Base-by-base conservation (phyloP, 2,329 filamentous ascomycete species). In the Cytospora paraplurivora region DNA sequence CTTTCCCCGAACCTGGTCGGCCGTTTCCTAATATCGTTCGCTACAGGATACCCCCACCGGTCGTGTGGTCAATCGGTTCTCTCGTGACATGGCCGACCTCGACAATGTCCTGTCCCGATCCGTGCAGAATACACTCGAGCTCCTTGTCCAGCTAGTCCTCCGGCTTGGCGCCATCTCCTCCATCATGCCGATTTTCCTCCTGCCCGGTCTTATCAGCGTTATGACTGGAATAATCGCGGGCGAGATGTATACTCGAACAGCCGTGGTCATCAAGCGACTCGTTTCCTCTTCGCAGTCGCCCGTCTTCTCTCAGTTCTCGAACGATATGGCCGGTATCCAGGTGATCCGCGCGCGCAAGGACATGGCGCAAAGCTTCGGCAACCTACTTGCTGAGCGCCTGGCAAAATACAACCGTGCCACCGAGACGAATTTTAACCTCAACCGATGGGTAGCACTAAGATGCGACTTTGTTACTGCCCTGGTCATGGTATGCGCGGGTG, bases 371-470 rank as follows among this genome's bases (percentile, higher is more conserved):
- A 76, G 75, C 1, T 86, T 85, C 61, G 74, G 77, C 12, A 71
- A 77, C 33, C 76, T 82, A 38, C 71, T 86, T n/a, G 82, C 83
- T 1, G 75, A 80, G 34, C 81, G 81, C 67, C 66, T 86, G 37
- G 76, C 80, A 1, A 70, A 77, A 0, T 82, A 79, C 72, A 77
- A 79, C 12, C 77, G 78, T 7, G 75, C 81, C 0, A 73, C 76
- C 0, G 82, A 85, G 68, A 75, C 82, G 1, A 80, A 78, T 54
- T 84, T 78, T 66, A 85, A 85, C 70, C 80, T 80, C 65, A 86
- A 86, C 69, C 79, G 84, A 8, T 86, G 84, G 84, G 80, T 86
- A 3, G 77, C 79, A 1, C 76, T 85, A 47, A 79, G 84, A 6
- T 76, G 84, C 5, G 83, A 85, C 65, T 77, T 84, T 67, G 79